Evolutionary conservation across 2,329 filamentous ascomycete species (phyloP).

Genomic region (Thielaviopsis ethacetica): DNA sequence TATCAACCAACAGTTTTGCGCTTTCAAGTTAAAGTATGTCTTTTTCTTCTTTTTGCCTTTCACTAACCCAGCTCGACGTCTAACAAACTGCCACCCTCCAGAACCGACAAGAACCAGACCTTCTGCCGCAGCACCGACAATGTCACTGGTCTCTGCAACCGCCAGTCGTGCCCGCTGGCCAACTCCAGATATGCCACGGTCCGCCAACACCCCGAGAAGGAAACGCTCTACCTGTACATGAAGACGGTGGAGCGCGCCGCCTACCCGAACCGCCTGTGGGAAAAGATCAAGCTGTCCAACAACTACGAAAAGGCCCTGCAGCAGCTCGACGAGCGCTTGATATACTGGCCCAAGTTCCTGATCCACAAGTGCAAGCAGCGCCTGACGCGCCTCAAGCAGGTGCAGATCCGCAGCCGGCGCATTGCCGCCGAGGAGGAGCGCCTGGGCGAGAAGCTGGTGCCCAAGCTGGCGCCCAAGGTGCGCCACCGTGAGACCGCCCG

Average conservation of each 20-base stretch:
- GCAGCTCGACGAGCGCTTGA: slow-evolving; percentile 69
- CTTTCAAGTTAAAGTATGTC: slow-evolving; percentile 76
- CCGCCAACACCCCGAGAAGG: slow-evolving; percentile 63
- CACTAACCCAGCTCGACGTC: not conserved
- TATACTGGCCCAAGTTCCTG: slow-evolving; percentile 91
- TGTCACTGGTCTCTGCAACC: slow-evolving; percentile 65
- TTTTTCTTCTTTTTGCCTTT: not conserved
- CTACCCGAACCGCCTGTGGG: slow-evolving; percentile 85
- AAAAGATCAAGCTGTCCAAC: slow-evolving; percentile 72
- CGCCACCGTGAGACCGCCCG: slow-evolving; percentile 57
- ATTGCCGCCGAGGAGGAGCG: slow-evolving; percentile 80
- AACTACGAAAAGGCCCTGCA: slow-evolving; percentile 85
- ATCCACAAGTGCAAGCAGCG: slow-evolving; percentile 94
- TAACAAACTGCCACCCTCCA: slow-evolving; percentile 19
- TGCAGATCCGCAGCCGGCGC: slow-evolving; percentile 63
- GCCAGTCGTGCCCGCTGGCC: slow-evolving; percentile 78
- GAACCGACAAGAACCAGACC: slow-evolving; percentile 69
- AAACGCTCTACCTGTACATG: slow-evolving; percentile 86
- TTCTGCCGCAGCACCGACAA: slow-evolving; percentile 97
- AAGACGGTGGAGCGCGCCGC: slow-evolving; percentile 84
- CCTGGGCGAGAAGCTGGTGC: slow-evolving; percentile 74
- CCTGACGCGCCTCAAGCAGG: slow-evolving; percentile 80
- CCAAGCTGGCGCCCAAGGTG: slow-evolving; percentile 83
- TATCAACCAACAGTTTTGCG: slow-evolving; percentile 89
- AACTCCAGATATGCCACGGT: slow-evolving; percentile 90